Base-by-base conservation (phyloP, 2,329 filamentous ascomycete species). In the Xylaria polymorpha region DNA sequence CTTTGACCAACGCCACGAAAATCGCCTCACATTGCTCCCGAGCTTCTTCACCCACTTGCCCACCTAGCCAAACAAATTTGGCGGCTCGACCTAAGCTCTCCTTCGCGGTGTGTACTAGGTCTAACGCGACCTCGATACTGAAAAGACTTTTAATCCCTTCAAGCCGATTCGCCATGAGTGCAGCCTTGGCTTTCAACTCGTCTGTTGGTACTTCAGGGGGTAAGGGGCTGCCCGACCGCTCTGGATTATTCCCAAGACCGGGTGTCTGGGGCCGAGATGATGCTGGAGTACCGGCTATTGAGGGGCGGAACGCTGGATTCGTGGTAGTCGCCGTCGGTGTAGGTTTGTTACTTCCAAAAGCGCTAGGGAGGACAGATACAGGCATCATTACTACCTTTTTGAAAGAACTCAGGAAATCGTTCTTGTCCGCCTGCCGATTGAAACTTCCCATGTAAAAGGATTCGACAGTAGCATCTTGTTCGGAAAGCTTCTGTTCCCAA, bases 331-430 rank as follows among this genome's bases (percentile, higher is more conserved):
- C 60, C 25, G 77, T 44, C 71, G 72, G 64, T 9, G 80, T 68
- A 0, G 83, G 77, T 63, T 83, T 85, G 57, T 76, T 78, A 43
- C 80, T 81, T 69, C 82, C 85, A 76, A 89, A 93, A 64, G 86
- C 90, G 43, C 43, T 62, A 1, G 94, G 93, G 4, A 98, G 84
- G 9, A 94, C 95, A 61, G 93, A 97, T 58, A 99, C 95, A 1
- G 96, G 96, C 90, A 97, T 97, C 94, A 99, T 98, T 72, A 99
- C 93, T 9, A 99, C 96, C 80, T 98, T 98, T 78, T 94, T 98
- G 85, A 99, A 99, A 0, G 94, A 97, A 55, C 91, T 96, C 70
- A 99, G 79, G 76, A 99, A 99, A 79, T 99, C 96, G 74, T 94
- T 93, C 82, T 99, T 99, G 72, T 97, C 96, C 0, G 94, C 96